Evolutionary conservation across 371 early-diverging fungal species (phyloP).

Genomic region (Syncephalastrum racemosum): DNA sequence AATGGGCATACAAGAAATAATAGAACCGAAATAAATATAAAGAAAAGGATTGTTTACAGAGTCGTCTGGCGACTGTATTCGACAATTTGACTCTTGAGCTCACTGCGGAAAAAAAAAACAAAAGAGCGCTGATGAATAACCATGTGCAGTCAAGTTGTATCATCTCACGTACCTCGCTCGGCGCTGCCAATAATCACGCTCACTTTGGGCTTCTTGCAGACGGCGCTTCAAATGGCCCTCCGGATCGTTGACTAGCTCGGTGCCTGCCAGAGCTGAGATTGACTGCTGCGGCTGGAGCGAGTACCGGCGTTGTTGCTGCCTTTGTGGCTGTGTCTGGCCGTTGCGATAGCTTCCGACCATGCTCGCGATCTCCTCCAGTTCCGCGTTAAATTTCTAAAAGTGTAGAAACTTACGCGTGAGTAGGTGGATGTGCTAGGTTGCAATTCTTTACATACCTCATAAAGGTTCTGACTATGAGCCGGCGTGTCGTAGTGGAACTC

Average conservation of each 20-base stretch:
- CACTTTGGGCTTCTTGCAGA: conserved; percentile 14
- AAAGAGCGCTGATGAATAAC: background rate
- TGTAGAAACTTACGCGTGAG: background rate
- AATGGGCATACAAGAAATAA: conserved; percentile 82
- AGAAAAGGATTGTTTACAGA: conserved; percentile 2
- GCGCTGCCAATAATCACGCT: conserved; percentile 25
- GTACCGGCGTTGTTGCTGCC: conserved; percentile 7
- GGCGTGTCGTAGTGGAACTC: background rate
- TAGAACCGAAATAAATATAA: background rate
- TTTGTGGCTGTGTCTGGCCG: background rate
- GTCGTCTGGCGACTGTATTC: conserved; percentile 4
- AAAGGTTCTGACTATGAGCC: background rate
- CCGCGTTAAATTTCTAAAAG: conserved; percentile 18
- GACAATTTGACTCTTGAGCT: conserved; percentile 17
- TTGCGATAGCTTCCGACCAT: conserved; percentile 13
- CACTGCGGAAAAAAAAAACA: conserved; percentile 9
- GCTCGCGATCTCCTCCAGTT: conserved; percentile 22
- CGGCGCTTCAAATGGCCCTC: conserved; percentile 17
- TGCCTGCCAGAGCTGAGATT: background rate
- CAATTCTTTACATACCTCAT: background rate
- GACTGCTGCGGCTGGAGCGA: conserved; percentile 1
- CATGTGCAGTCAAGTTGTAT: background rate
- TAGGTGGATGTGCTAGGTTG: background rate
- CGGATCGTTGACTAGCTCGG: background rate
- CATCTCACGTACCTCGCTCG: conserved; percentile 14